Base-by-base conservation (phyloP, 202 grass and related monocot species). In the Schoenoplectus triqueter region DNA sequence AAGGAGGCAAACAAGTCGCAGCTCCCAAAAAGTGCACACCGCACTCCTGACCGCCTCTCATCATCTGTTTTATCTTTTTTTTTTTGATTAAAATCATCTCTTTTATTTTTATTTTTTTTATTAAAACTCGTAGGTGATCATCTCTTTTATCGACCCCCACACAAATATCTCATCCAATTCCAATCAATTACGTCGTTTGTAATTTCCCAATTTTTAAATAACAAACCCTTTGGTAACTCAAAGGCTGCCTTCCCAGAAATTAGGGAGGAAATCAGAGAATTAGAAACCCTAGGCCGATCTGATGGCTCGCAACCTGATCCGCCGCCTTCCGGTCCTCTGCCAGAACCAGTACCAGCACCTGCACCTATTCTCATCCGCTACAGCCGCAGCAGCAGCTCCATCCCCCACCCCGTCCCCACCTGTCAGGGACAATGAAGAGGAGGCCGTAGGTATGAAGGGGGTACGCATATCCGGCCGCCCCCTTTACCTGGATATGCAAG, bases 401-500 rank as follows among this genome's bases (percentile, higher is more conserved):
- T 40, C 80, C 1, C 79, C 79, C 2, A 10, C 44, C 4, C 51
- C 54, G 6, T 7, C 74, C 6, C 3, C 54, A 7, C 10, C 50
- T 54, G 18, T 57, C 46, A 69, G 7, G n/a, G 77, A 55, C 10
- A 88, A 84, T 22, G 88, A 74, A 0, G 88, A 85, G 2, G 86
- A 77, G 3, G 21, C 73, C 55, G 6, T 94, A 78, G 87, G 75
- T 55, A 86, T 92, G 80, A 94, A 94, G 65, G 92, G 92, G 47
- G 92, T 94, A 18, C 90, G 84, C 86, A 92, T 94, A 82, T 92
- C 90, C 17, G 92, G 92, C 8, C 92, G 92, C 0, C 92, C 92
- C 2, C 88, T 94, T 5, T 94, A 94, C 88, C 31, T 94, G 76
- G 92, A 94, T 64, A 94, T 92, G 92, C 31, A 31, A 31, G 31